These are phyloP conservation scores for Rhodocollybia butyracea DNA, from an alignment of 768 basidiomycete genomes.

Conservation along the genomic window DNA sequence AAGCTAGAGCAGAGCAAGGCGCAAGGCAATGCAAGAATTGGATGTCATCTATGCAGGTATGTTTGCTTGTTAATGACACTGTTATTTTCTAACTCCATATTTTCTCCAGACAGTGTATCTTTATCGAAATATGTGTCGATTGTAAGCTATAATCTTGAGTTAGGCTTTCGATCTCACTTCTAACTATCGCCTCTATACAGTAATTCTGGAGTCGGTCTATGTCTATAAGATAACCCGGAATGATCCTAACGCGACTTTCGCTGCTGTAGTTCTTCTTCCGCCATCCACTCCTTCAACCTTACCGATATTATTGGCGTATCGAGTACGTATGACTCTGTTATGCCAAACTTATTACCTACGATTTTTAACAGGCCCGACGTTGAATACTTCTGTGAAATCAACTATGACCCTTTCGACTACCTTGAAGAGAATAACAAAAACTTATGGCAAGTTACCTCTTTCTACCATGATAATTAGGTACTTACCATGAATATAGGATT, in stretches of 20 bases:
- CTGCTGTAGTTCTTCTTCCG: constrained; percentile 48
- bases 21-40: constrained; percentile 46
- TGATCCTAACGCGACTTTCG: background rate
- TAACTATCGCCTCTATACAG: too few species aligned
- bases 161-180: too few species aligned
- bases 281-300: constrained; percentile 48
- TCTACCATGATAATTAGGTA: too few species aligned
- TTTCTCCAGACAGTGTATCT: constrained; percentile 36
- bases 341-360: background rate
- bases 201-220: constrained; percentile 56
- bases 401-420: constrained; percentile 75
- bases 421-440: constrained; percentile 67
- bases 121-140: constrained; percentile 83
- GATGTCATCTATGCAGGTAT: constrained; percentile 40
- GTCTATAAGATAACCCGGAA: background rate
- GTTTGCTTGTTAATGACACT: background rate
- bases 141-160: too few species aligned
- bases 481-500: constrained; percentile 36
- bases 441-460: constrained; percentile 33
- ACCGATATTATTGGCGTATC: constrained; percentile 62
- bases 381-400: constrained; percentile 51
- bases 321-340: constrained; percentile 32
- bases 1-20: constrained; percentile 48
- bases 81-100: background rate
- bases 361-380: constrained; percentile 45